phyloP scores from a whole-genome alignment of 352 stramenopile genomes.

The Phytophthora melonis region DNA sequence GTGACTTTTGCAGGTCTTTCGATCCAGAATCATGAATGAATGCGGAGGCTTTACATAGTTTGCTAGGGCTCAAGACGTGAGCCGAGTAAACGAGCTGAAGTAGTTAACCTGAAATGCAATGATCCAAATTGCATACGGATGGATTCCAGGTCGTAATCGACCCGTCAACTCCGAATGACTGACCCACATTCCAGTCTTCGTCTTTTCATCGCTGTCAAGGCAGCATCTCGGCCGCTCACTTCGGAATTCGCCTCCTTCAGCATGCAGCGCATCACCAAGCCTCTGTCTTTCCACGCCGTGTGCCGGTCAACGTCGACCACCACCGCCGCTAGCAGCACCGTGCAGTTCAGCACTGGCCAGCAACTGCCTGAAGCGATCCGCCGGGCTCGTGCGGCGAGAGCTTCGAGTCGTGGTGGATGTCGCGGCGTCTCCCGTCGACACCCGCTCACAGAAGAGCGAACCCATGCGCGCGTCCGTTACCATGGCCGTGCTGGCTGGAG shows the following conservation, averaged over 20 bases:
- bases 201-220: neutral
- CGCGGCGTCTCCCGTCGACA: neutral
- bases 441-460: neutral
- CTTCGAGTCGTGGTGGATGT: neutral
- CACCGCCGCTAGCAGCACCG: neutral
- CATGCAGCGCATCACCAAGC: neutral
- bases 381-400: neutral
- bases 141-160: too few species aligned
- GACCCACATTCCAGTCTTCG: neutral
- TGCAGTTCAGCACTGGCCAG: neutral
- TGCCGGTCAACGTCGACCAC: too few species aligned
- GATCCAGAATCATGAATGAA: neutral
- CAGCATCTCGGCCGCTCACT: neutral
- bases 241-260: neutral
- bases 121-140: too few species aligned
- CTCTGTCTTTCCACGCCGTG: neutral
- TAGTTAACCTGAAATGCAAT: too few species aligned
- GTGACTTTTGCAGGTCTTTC: constrained; percentile 5
- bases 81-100: too few species aligned
- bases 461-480: neutral
- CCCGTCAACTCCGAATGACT: neutral
- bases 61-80: too few species aligned
- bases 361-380: neutral
- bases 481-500: neutral
- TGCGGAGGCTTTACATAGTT: too few species aligned